Evolutionary conservation across 2,329 filamentous ascomycete species (phyloP).

Genomic region (Alternaria burnsii): DNA sequence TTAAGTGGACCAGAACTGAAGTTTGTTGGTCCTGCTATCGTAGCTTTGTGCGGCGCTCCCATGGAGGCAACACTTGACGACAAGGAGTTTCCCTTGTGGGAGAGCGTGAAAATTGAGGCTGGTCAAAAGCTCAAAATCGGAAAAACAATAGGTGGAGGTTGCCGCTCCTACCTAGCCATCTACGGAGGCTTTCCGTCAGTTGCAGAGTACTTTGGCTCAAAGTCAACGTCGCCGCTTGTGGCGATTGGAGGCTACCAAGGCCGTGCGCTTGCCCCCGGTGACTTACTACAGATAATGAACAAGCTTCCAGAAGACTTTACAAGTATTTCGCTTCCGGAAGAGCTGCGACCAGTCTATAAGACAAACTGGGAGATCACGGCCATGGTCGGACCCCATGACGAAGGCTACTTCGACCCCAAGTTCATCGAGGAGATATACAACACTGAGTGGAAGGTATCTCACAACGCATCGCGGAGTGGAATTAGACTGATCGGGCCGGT

Average conservation of each 20-base stretch:
- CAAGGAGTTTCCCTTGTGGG: conserved; percentile 63
- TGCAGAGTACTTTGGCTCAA: conserved; percentile 66
- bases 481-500: conserved; percentile 68
- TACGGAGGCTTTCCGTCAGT: conserved; percentile 63
- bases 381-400: conserved; percentile 66
- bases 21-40: conserved; percentile 63
- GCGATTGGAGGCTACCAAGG: conserved; percentile 69
- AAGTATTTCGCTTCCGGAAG: conserved; percentile 52
- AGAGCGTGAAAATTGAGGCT: conserved; percentile 58
- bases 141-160: conserved; percentile 61
- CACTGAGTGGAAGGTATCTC: conserved; percentile 67
- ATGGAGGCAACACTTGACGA: conserved; percentile 63
- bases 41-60: conserved; percentile 66
- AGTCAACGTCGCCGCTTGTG: conserved; percentile 66
- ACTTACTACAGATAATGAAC: conserved; percentile 59
- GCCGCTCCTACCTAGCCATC: conserved; percentile 67
- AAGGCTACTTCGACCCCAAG: conserved; percentile 61
- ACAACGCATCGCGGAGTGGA: conserved; percentile 68
- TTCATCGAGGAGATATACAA: conserved; percentile 66
- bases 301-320: conserved; percentile 46
- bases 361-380: conserved; percentile 62
- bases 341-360: conserved; percentile 60
- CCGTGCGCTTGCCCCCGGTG: conserved; percentile 62
- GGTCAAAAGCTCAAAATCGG: conserved; percentile 65
- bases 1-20: conserved; percentile 66